These are phyloP conservation scores for Fomitopsis schrenkii DNA, from an alignment of 1,284 basidiomycete species.

Conservation along the genomic window DNA sequence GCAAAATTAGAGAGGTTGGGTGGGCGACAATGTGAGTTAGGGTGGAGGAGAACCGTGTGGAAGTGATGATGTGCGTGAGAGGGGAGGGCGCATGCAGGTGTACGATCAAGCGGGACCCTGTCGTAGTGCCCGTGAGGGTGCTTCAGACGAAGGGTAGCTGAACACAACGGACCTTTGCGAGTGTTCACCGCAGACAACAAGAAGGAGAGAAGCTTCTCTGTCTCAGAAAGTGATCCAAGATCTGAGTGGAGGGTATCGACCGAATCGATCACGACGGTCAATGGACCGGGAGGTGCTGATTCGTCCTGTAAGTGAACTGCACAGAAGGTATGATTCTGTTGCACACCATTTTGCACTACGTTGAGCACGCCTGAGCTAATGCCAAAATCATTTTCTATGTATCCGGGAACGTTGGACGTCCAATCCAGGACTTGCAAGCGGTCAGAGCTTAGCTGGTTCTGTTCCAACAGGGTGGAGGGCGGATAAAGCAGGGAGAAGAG, in stretches of 20 bases:
- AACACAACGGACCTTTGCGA: constrained; percentile 39
- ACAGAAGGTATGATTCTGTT: neutral
- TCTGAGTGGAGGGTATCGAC: constrained; percentile 59
- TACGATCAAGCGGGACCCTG: constrained; percentile 56
- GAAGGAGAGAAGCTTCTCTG: constrained; percentile 46
- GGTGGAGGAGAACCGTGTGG: constrained; percentile 62
- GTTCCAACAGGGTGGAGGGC: constrained; percentile 38
- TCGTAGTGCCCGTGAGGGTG: neutral
- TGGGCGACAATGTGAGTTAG: constrained; percentile 65
- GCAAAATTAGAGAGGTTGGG: constrained; percentile 56
- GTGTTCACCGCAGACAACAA: constrained; percentile 39
- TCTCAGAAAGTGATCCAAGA: constrained; percentile 46
- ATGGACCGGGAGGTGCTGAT: constrained; percentile 36
- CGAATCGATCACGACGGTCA: constrained; percentile 65
- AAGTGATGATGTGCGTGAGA: constrained; percentile 51
- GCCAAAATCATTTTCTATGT: constrained; percentile 34
- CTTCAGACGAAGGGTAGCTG: too few species aligned
- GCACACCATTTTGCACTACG: constrained; percentile 8
- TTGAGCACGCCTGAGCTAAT: constrained; percentile 36
- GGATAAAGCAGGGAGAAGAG: constrained; percentile 61
- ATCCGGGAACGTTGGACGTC: constrained; percentile 52
- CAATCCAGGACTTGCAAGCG: constrained; percentile 46
- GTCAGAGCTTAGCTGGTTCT: constrained; percentile 16
- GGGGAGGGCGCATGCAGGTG: constrained; percentile 52
- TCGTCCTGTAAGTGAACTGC: neutral